Base-by-base conservation (phyloP, 768 basidiomycete genomes). In the Lactifluus volemus region DNA sequence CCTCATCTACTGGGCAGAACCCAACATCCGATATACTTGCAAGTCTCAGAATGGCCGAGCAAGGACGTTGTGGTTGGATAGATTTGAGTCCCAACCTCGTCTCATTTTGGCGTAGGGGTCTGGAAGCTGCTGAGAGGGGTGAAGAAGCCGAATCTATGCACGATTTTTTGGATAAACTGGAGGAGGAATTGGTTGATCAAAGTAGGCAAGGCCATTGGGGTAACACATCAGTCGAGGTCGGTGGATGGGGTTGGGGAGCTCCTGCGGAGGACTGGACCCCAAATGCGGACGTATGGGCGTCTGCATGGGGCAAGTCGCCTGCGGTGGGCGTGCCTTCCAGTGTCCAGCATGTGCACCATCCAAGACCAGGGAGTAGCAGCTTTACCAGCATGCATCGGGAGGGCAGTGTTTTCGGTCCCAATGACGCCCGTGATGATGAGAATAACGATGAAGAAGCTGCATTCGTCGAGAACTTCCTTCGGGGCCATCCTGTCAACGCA, bases 391-490 rank as follows among this genome's bases (percentile, higher is more conserved):
- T 57, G 54, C 54, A 21, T 36, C 63, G 49, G 19, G 59, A 63
- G 47, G 53, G 44, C 3, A 51, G 41, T n/a, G 19, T 44, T 5
- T 55, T 55, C 36, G 50, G 53, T 50, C 21, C 38, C 34, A 17
- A 55, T 5, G 44, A 50, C 21, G 53, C 21, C 11, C 53, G 17
- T 30, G 21, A 60, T 17, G 36, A n/a, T 14, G 47, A 14, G 9
- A 25, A 54, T 11, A 38, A 49, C 49, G 61, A 67, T 34, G 69
- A 71, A 7, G 49, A 65, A 19, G 68, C 70, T 41, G 57, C 72
- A 2, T 81, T 83, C 61, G 77, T 80, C 12, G 82, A 84, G 49
- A 67, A 70, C 17, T 71, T 81, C 34, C 80, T 81, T 3, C 72
- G 69, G 15, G 73, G 73, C 57, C 68, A 74, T 54, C 73, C 73